phyloP scores from a whole-genome alignment of 1,284 basidiomycete species.

The Irpex rosettiformis region DNA sequence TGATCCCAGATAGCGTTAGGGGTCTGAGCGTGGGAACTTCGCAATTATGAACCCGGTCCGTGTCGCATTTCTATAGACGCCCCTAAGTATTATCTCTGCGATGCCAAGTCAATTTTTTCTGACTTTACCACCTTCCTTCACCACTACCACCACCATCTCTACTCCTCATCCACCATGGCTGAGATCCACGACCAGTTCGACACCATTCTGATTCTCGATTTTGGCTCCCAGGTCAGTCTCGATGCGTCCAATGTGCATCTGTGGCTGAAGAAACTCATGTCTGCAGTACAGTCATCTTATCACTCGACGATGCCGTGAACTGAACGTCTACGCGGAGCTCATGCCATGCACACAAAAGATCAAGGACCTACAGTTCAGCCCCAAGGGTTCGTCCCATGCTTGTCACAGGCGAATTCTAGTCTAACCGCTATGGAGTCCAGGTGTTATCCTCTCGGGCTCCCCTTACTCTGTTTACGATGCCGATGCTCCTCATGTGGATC shows the following conservation, averaged over 20 bases:
- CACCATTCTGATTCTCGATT: constrained; percentile 95
- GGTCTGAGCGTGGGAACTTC: background rate
- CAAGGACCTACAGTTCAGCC: constrained; percentile 88
- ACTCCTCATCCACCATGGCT: constrained; percentile 44
- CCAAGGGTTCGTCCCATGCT: constrained; percentile 67
- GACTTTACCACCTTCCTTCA: background rate
- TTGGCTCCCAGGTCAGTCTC: constrained; percentile 85
- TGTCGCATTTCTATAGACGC: background rate
- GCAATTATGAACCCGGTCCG: background rate
- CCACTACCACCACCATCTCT: background rate
- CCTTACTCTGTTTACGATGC: constrained; percentile 97
- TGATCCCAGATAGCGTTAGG: background rate
- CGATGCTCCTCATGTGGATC: constrained; percentile 93
- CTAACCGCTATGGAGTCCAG: constrained; percentile 36
- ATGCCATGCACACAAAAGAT: constrained; percentile 96
- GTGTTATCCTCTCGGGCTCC: constrained; percentile 97
- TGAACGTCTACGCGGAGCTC: constrained; percentile 97
- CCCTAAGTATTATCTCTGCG: constrained; percentile 1
- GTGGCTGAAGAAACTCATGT: constrained; percentile 16
- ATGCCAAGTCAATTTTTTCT: background rate
- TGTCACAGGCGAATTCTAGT: background rate
- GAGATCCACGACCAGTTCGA: constrained; percentile 96
- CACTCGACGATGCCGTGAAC: constrained; percentile 95
- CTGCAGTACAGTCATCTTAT: constrained; percentile 95
- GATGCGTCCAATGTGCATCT: background rate